Evolutionary conservation across 2,329 filamentous ascomycete species (phyloP).

Genomic region (Tolypocladium paradoxum): DNA sequence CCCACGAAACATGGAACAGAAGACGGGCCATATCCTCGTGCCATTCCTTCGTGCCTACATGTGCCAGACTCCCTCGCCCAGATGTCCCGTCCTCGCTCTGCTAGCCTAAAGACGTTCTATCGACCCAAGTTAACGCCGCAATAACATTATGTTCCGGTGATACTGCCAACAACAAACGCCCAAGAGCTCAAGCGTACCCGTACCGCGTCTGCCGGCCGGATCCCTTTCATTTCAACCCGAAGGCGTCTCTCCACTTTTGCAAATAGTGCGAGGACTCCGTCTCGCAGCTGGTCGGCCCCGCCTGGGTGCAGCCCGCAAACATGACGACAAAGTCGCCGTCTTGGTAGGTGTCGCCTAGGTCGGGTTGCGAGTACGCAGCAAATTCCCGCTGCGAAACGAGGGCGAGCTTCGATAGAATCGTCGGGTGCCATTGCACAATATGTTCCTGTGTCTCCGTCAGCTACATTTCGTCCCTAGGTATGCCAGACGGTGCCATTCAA

Average conservation of each 20-base stretch:
- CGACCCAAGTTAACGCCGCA: neutral
- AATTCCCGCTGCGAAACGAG: constrained; percentile 78
- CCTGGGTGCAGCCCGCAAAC: constrained; percentile 60
- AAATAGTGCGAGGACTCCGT: constrained; percentile 51
- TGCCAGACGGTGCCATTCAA: constrained; percentile 2
- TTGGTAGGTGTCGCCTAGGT: constrained; percentile 55
- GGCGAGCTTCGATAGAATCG: constrained; percentile 79
- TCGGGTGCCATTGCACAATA: constrained; percentile 93
- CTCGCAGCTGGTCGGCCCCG: constrained; percentile 52
- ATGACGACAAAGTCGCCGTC: constrained; percentile 78
- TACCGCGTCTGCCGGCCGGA: neutral
- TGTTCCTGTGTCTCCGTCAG: constrained; percentile 52
- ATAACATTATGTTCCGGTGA: neutral
- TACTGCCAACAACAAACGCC: neutral
- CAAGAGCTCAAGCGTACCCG: neutral
- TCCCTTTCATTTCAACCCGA: constrained; percentile 11
- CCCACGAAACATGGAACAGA: neutral
- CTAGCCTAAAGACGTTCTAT: neutral
- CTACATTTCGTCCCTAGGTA: neutral
- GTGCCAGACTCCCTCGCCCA: neutral
- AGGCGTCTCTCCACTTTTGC: constrained; percentile 34
- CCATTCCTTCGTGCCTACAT: neutral
- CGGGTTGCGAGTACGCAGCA: constrained; percentile 60
- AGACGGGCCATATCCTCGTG: neutral
- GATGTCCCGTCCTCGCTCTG: neutral